Evolutionary conservation across 305 asterid species (phyloP), one percentile per base, ranked within the genome.

Genomic region (Withania somnifera): DNA sequence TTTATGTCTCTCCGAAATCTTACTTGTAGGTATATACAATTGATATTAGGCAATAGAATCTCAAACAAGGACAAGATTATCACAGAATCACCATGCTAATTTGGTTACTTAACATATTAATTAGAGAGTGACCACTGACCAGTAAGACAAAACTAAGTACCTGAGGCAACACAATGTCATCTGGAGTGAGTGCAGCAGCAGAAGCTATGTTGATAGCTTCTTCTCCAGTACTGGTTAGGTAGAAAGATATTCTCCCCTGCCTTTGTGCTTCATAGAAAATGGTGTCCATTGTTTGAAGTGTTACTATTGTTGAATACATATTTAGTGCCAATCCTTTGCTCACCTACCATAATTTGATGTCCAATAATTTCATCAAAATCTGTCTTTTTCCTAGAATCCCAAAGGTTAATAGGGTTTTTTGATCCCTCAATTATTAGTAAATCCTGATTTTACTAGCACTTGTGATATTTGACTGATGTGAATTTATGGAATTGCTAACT

Each of bases 191-290:
- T 1, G 98, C 98, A 56, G 98, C 99, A 24, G 99, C 99, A 0
- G 99, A 91, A 80, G 94, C 99, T 57, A 96, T 88, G 87, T 86
- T 90, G 51, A 92, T 86, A 30, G 98, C 98, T 86, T 96, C 99
- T 84, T 96, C 99, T 8, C 99, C 98, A 2, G 24, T 78, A 1
- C 97, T 88, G 63, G 98, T 94, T 69, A 96, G 19, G 86, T 92
- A 96, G 87, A 96, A 96, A 5, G 98, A 91, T 67, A 96, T 58
- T 83, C 98, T 92, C 79, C 99, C 99, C 71, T 93, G 99, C 82
- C 98, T 89, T 83, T 94, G 99, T 0, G 98, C 97, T 85, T 94
- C 99, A 19, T 89, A 89, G 80, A 91, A 93, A 75, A 90, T 88
- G 64, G 77, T 89, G 56, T 94, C 99, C 94, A 93, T 91, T 71